A percentile compares a stretch with the other conserved stretches of the same genome.
Evolutionary conservation across 768 basidiomycete genomes (phyloP).

Genomic region (Multifurca ochricompacta): DNA sequence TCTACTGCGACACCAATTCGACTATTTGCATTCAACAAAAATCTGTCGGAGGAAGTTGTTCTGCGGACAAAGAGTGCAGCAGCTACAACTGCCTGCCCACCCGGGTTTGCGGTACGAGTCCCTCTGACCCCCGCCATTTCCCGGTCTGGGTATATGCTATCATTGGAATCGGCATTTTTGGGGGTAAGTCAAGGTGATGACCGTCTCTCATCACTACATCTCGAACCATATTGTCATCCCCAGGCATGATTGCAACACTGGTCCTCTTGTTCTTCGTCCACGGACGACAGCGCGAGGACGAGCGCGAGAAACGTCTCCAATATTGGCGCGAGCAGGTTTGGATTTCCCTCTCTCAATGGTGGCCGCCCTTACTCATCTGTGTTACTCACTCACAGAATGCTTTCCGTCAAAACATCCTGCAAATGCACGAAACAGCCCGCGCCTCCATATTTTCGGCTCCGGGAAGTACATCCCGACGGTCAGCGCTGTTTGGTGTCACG

Average conservation of each 20-base stretch:
- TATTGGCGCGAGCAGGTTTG: conserved; percentile 84
- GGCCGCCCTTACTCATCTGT: neutral
- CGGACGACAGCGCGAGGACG: conserved; percentile 59
- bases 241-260: conserved; percentile 72
- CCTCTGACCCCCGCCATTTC: conserved; percentile 56
- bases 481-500: conserved; percentile 37
- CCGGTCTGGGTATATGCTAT: conserved; percentile 63
- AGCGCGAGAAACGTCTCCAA: conserved; percentile 77
- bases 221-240: neutral
- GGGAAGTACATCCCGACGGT: conserved; percentile 40
- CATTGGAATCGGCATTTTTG: conserved; percentile 63
- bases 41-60: conserved; percentile 49
- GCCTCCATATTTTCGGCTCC: conserved; percentile 48
- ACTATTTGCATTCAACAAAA: conserved; percentile 54
- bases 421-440: conserved; percentile 70
- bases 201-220: too few species aligned
- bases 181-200: conserved; percentile 38
- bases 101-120: conserved; percentile 54
- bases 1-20: conserved; percentile 65
- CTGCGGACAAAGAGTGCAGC: conserved; percentile 55
- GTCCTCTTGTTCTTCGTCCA: conserved; percentile 63
- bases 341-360: neutral
- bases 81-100: conserved; percentile 64
- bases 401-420: conserved; percentile 71
- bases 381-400: conserved; percentile 41